These are phyloP conservation scores for Pyrenochaeta sp. DNA, from an alignment of 2,329 filamentous ascomycete genomes.

Conservation along the genomic window DNA sequence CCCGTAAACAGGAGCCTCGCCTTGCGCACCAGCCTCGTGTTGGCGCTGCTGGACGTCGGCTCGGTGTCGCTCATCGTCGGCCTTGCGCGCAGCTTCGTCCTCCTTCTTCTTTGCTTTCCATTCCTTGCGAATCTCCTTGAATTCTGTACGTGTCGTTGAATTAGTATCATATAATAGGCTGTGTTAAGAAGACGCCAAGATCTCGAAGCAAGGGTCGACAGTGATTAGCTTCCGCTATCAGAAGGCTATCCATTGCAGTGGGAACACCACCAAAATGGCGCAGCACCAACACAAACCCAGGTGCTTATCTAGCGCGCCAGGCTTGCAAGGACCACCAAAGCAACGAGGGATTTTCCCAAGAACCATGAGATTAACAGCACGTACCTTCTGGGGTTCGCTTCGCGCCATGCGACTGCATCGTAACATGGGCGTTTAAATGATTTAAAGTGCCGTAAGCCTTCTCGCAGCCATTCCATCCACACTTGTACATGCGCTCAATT, in stretches of 20 bases:
- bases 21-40: slow-evolving; percentile 59
- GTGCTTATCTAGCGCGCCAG: slow-evolving; percentile 43
- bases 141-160: slow-evolving; percentile 69
- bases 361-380: slow-evolving; percentile 46
- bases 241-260: slow-evolving; percentile 58
- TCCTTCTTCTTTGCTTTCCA: slow-evolving; percentile 99
- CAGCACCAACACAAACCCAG: slow-evolving; percentile 54
- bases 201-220: slow-evolving; percentile 47
- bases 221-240: slow-evolving; percentile 56
- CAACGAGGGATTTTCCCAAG: slow-evolving; percentile 18
- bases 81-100: slow-evolving; percentile 88
- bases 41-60: slow-evolving; percentile 64
- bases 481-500: slow-evolving; percentile 99
- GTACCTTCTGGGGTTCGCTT: slow-evolving; percentile 98
- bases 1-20: slow-evolving; percentile 58
- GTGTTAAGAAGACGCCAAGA: slow-evolving; percentile 43
- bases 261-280: slow-evolving; percentile 62
- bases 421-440: slow-evolving; percentile 96
- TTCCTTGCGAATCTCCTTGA: slow-evolving; percentile 98
- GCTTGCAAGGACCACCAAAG: slow-evolving; percentile 38
- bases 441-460: slow-evolving; percentile 98
- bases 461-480: slow-evolving; percentile 97
- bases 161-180: slow-evolving; percentile 47
- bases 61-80: slow-evolving; percentile 83
- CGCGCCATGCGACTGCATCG: slow-evolving; percentile 95